These are phyloP conservation scores for Cystoderma amianthinum DNA, from an alignment of 768 basidiomycete genomes.

Conservation along the genomic window DNA sequence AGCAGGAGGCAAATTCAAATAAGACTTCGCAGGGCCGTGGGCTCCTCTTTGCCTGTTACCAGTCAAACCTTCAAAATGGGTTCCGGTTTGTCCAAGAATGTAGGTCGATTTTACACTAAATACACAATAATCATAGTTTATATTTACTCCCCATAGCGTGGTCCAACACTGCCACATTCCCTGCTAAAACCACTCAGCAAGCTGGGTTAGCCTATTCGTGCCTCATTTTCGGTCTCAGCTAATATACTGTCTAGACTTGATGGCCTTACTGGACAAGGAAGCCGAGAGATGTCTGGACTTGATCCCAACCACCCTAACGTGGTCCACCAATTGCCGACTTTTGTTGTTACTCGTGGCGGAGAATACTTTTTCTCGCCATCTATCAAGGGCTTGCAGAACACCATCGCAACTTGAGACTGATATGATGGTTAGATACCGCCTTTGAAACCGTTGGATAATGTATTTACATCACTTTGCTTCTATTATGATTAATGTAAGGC, in stretches of 20 bases:
- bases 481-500: no score
- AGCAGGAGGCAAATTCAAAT: constrained; percentile 21
- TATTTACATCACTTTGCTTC: no score
- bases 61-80: constrained; percentile 29
- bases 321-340: constrained; percentile 26
- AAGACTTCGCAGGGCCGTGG: constrained; percentile 21
- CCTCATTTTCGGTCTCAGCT: constrained; percentile 11
- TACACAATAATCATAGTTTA: no score
- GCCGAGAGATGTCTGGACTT: constrained; percentile 16
- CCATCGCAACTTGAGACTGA: constrained; percentile 11
- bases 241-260: constrained; percentile 31
- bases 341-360: constrained; percentile 39
- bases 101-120: constrained; percentile 12
- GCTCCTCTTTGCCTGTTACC: constrained; percentile 36
- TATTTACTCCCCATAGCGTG: constrained; percentile 17
- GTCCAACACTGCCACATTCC: constrained; percentile 30
- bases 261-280: constrained; percentile 34
- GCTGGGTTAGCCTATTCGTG: constrained; percentile 4
- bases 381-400: constrained; percentile 35
- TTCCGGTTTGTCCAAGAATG: constrained; percentile 36
- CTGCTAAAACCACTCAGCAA: constrained; percentile 14
- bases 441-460: no score
- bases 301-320: constrained; percentile 23
- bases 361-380: constrained; percentile 51
- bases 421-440: neutral